Base-by-base conservation (phyloP, 2,329 filamentous ascomycete genomes). In the Myriosclerotinia scirpicola region DNA sequence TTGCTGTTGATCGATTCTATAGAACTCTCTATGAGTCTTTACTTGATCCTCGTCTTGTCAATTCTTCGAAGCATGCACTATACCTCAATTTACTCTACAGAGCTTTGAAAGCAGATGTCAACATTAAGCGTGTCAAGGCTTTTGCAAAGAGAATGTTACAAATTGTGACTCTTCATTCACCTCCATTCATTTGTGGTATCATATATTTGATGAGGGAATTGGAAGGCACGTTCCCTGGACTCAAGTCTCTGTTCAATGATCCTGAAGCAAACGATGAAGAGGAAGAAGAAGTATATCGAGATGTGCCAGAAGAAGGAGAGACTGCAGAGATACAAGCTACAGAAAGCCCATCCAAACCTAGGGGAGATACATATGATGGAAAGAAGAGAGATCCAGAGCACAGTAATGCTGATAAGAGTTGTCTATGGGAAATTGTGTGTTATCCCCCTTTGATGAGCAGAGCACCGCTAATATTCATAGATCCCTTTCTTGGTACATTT, bases 91-190 rank as follows among this genome's bases (percentile, higher is more conserved):
- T 99, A 20, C 80, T 99, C 5, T 95, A 93, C 78, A 89, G 92
- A 72, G 87, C 94, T 15, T 80, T 99, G 69, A 98, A 96, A 80
- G 87, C 89, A 46, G 95, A 99, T 74, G 81, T 94, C n/a, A 95
- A 93, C 77, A 86, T 92, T 68, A 93, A 93, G 72, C 88, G 95
- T 46, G 91, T 98, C 67, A 96, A 98, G 79, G 95, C 95, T 1
- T 99, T 99, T 75, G 89, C 93, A 54, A 99, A 99, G 81, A 87
- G 95, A 69, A 86, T 99, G 78, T 81, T 98, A 54, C 95, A 99
- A 77, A 83, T 96, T 52, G 83, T 96, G 30, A 90, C 90, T 30
- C 80, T 99, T 73, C 95, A 99, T 75, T 93, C 98, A 70, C 91
- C 95, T 11, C 87, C 94, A 0, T 99, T 99, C 75, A 87, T 93